Base-by-base conservation (phyloP, 352 stramenopile genomes). In the Phytophthora uliginosa region DNA sequence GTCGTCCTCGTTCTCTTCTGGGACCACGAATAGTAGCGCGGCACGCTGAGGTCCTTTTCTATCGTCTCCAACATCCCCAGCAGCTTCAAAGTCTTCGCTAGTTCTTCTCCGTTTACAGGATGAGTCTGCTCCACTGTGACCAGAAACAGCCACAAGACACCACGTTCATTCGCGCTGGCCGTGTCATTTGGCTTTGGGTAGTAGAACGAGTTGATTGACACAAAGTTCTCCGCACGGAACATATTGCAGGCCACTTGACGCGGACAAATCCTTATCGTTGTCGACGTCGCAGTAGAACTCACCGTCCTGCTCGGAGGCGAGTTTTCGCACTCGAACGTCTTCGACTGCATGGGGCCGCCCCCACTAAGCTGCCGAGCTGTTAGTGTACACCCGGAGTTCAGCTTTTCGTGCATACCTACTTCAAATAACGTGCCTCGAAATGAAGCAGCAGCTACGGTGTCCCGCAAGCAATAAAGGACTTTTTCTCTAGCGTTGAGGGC, bases 201-300 rank as follows among this genome's bases (percentile, higher is more conserved):
- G 22, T 66, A 66, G 38, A 71, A 71, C 34, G 55, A 71, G 64
- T 57, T 31, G 47, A 60, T 65, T 2, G 31, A 55, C 10, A 10
- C 45, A 36, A 66, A 59, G 18, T 47, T 66, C 47, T 22, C 45
- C 20, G 1, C 33, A 36, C 6, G 55, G 31, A 26, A 66, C 55
- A 31, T 66, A 34, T 10, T 55, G 60, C 18, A 20, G 45, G 10
- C 45, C 54, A 65, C 34, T 54, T 18, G 34, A 60, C 22, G 20
- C 15, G 13, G 63, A 58, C 3, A 64, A 66, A 31, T 31, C 26
- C 4, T 45, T 15, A 20, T 66, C n/a, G 20, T 50, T 56, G 42
- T 31, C 20, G n/a, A 7, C 33, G 20, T 20, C 1, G 42, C 42
- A 50, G 42, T 22, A 20, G 7, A 18, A 8, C 18, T 20, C 42